These are phyloP conservation scores for Lepiota brunneoincarnata DNA, from an alignment of 768 basidiomycete species.

Conservation along the genomic window DNA sequence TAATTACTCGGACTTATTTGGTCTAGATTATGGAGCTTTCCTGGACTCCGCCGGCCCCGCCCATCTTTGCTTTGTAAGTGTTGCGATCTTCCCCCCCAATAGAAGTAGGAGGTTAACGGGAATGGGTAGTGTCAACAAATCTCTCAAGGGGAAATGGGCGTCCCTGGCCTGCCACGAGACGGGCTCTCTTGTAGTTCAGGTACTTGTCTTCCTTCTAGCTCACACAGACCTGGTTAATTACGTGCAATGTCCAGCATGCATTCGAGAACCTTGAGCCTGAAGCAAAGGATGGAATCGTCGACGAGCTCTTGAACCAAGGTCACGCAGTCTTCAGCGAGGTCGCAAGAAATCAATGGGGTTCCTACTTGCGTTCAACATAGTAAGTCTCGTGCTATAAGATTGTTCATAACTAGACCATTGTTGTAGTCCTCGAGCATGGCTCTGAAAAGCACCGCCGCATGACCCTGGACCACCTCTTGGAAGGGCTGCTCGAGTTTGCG, in stretches of 20 bases:
- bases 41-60: constrained; percentile 85
- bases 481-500: constrained; percentile 75
- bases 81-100: not conserved
- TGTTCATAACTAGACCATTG: not conserved
- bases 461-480: constrained; percentile 75
- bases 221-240: constrained; percentile 1
- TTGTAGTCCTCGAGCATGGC: constrained; percentile 78
- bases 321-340: constrained; percentile 68
- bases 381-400: constrained; percentile 31
- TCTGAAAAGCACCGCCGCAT: constrained; percentile 70
- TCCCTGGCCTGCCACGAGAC: constrained; percentile 89
- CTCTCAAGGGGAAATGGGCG: constrained; percentile 87
- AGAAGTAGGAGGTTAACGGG: constrained; percentile 5
- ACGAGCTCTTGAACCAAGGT: constrained; percentile 78
- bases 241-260: constrained; percentile 51
- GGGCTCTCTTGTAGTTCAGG: constrained; percentile 85
- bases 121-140: constrained; percentile 71
- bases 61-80: constrained; percentile 82
- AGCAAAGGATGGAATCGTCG: constrained; percentile 82
- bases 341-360: constrained; percentile 86
- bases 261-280: constrained; percentile 84
- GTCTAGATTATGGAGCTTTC: constrained; percentile 83
- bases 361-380: constrained; percentile 86
- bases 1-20: not conserved
- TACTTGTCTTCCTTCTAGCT: constrained; percentile 25